Evolutionary conservation across 805 yeast species (phyloP).

Genomic region (Maudiozyma turicensis): DNA sequence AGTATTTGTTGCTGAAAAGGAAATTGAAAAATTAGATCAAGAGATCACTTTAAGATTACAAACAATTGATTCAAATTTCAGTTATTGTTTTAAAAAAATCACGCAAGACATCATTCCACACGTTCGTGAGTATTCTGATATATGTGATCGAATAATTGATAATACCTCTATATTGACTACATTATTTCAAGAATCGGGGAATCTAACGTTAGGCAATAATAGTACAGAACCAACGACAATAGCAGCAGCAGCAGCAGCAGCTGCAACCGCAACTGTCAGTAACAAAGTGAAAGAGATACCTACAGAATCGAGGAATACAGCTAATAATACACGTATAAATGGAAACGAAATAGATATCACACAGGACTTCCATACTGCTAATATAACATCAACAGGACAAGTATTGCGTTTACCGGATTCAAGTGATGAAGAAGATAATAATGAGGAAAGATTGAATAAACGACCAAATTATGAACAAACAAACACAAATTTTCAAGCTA

Average conservation of each 20-base stretch:
- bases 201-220: conserved; percentile 39
- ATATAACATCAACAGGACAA: conserved; percentile 19
- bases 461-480: not conserved
- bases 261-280: not conserved
- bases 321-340: not conserved
- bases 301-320: not conserved
- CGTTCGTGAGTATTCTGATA: conserved; percentile 47
- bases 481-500: too few relatives aligned
- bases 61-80: conserved; percentile 66
- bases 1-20: conserved; percentile 1
- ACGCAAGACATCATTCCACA: conserved; percentile 61
- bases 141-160: conserved; percentile 52
- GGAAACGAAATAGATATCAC: too few relatives aligned
- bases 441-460: not conserved
- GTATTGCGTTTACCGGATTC: conserved; percentile 21
- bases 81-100: conserved; percentile 56
- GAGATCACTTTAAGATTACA: conserved; percentile 69
- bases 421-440: conserved; percentile 20
- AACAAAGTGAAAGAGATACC: not conserved
- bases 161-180: conserved; percentile 68
- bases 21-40: conserved; percentile 63
- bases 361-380: conserved; percentile 16
- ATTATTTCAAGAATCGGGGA: conserved; percentile 67
- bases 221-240: not conserved
- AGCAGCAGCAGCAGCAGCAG: not conserved